Conservation (phyloP, 495 filamentous ascomycete species). For the Annulohypoxylon moriforme region DNA sequence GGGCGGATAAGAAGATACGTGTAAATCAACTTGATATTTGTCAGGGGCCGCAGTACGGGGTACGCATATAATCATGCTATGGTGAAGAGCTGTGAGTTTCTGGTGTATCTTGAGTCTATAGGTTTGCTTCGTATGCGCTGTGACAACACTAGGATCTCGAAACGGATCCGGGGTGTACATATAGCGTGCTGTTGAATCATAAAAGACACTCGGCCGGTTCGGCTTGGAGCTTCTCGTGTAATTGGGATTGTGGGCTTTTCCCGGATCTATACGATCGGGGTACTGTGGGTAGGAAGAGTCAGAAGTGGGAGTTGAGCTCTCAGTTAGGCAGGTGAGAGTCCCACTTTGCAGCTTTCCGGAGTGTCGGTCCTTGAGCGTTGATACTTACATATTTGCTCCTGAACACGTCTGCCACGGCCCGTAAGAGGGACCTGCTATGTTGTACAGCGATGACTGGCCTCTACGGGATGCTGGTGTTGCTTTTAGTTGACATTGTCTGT, state of each 20-base stretch:
- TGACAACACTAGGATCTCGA: conserved; percentile 6
- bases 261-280: conserved; percentile 15
- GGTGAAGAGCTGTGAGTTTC: neutral
- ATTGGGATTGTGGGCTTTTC: conserved; percentile 12
- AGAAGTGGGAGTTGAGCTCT: conserved; percentile 14
- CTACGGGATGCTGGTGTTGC: neutral
- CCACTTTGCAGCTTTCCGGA: conserved; percentile 14
- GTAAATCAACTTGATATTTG: conserved; percentile 3
- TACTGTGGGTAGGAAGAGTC: conserved; percentile 17
- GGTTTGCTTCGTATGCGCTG: conserved; percentile 9
- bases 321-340: conserved; percentile 12
- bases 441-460: conserved; percentile 36
- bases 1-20: conserved; percentile 9
- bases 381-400: conserved; percentile 14
- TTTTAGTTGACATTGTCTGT: conserved; percentile 14
- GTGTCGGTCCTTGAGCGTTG: conserved; percentile 11
- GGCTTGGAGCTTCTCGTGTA: conserved; percentile 23
- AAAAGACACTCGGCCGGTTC: conserved; percentile 17
- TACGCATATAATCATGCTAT: conserved; percentile 24
- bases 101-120: neutral
- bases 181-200: conserved; percentile 2
- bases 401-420: conserved; percentile 26
- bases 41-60: conserved; percentile 24
- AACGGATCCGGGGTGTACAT: conserved; percentile 4
- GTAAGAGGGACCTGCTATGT: conserved; percentile 30